A percentile compares a stretch with the other conserved stretches of the same genome.
Evolutionary conservation across 192 early-diverging fungal species (phyloP).

Genomic region (Dissophora ornata): DNA sequence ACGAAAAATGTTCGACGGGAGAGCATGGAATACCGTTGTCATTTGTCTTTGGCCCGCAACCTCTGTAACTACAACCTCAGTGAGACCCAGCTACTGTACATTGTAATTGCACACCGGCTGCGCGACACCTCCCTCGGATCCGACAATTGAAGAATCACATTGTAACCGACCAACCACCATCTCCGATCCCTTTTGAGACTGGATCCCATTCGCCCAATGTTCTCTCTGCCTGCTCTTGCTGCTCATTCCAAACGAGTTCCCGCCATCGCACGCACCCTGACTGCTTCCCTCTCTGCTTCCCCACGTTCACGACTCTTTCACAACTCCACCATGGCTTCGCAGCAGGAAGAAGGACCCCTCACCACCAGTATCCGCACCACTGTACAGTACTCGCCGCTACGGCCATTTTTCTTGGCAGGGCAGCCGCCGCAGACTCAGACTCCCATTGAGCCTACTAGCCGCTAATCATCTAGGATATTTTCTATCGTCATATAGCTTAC

Average conservation of each 20-base stretch:
- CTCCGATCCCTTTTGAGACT: no score
- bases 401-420: no score
- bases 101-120: no score
- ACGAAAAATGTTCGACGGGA: not conserved
- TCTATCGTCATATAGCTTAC: slow-evolving; percentile 34
- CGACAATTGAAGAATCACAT: no score
- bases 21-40: not conserved
- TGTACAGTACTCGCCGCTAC: slow-evolving; percentile 7
- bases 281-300: not conserved
- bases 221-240: slow-evolving; percentile 16
- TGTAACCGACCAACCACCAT: no score
- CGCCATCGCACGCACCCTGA: slow-evolving; percentile 17
- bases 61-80: not conserved
- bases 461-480: no score
- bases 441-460: not conserved
- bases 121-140: no score
- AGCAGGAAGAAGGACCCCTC: slow-evolving; percentile 44
- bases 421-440: no score
- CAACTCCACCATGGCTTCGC: slow-evolving; percentile 37
- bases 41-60: not conserved
- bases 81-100: no score
- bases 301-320: slow-evolving; percentile 12
- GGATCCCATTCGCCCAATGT: not conserved
- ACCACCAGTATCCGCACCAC: slow-evolving; percentile 47
- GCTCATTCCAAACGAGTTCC: slow-evolving; percentile 16